A percentile compares a stretch with the other conserved stretches of the same genome.
Conservation (phyloP, 805 yeast genomes). For the Cyberlindnera mississippiensis region DNA sequence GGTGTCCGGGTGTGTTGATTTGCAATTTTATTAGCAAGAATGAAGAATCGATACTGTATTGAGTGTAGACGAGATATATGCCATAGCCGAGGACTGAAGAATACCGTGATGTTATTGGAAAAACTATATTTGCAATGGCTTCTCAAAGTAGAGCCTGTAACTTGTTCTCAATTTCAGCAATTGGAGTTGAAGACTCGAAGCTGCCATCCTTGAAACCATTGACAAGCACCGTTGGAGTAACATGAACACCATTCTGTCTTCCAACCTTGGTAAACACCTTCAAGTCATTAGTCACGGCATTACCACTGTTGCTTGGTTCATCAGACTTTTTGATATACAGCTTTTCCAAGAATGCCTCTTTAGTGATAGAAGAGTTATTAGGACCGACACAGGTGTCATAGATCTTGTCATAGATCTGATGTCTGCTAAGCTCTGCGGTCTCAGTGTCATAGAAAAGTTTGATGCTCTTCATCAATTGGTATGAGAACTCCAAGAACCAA, state of each 20-base stretch:
- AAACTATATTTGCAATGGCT: no score
- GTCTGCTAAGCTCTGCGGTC: slow-evolving; percentile 49
- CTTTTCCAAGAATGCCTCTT: slow-evolving; percentile 31
- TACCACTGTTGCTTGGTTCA: slow-evolving; percentile 48
- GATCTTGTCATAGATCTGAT: slow-evolving; percentile 50
- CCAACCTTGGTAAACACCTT: slow-evolving; percentile 71
- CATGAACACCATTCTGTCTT: slow-evolving; percentile 76
- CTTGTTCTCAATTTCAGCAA: slow-evolving; percentile 34
- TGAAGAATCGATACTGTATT: no score
- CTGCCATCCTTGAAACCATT: slow-evolving; percentile 59
- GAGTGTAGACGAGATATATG: no score
- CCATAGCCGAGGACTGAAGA: no score
- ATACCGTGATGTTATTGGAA: no score
- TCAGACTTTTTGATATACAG: slow-evolving; percentile 25
- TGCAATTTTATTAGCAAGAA: no score
- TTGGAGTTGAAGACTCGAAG: slow-evolving; percentile 60
- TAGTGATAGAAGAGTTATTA: slow-evolving; percentile 26
- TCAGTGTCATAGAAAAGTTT: slow-evolving; percentile 58
- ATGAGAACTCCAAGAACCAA: slow-evolving; percentile 54
- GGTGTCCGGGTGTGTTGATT: no score
- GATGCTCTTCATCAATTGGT: slow-evolving; percentile 52
- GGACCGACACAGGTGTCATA: slow-evolving; percentile 47
- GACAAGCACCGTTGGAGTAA: slow-evolving; percentile 75
- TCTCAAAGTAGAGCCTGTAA: slow-evolving; percentile 18
- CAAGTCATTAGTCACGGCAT: slow-evolving; percentile 53